A percentile compares a stretch with the other conserved stretches of the same genome.
These are phyloP conservation scores for Sugiyamaella marilandica DNA, from an alignment of 805 yeast genomes.

Conservation along the genomic window DNA sequence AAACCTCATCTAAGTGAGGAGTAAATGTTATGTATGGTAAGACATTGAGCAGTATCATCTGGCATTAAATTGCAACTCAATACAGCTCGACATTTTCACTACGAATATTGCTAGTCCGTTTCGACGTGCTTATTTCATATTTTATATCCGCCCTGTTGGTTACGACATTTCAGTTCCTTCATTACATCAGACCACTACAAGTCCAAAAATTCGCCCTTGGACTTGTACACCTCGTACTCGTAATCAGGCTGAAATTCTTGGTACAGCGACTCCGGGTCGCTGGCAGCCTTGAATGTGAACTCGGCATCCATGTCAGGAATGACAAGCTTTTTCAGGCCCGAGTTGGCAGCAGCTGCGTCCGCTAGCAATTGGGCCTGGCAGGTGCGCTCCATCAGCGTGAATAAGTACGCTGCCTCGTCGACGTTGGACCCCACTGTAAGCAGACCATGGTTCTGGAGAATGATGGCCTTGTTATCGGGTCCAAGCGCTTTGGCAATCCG, in stretches of 20 bases:
- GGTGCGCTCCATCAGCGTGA: conserved; percentile 55
- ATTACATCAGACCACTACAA: neutral
- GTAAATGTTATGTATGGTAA: too few species aligned
- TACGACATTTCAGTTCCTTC: too few species aligned
- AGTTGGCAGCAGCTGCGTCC: conserved; percentile 47
- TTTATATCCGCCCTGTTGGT: too few species aligned
- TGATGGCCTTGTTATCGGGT: conserved; percentile 47
- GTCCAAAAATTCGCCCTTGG: conserved; percentile 18
- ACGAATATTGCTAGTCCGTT: too few species aligned
- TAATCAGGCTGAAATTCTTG: conserved; percentile 70
- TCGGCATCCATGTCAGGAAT: conserved; percentile 19
- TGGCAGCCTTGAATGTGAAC: conserved; percentile 38
- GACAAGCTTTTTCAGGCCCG: conserved; percentile 39
- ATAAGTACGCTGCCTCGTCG: conserved; percentile 69
- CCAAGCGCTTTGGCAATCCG: conserved; percentile 60
- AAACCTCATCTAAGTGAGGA: too few species aligned
- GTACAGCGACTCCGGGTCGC: conserved; percentile 65
- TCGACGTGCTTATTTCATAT: too few species aligned
- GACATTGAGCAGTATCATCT: too few species aligned
- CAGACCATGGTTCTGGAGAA: conserved; percentile 69
- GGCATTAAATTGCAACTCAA: too few species aligned
- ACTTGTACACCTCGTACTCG: conserved; percentile 41
- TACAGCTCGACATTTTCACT: too few species aligned
- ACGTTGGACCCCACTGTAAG: conserved; percentile 65
- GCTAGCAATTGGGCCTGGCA: conserved; percentile 65